Evolutionary conservation across 2,329 filamentous ascomycete genomes (phyloP).

Genomic region (Sarocladium oryzae): DNA sequence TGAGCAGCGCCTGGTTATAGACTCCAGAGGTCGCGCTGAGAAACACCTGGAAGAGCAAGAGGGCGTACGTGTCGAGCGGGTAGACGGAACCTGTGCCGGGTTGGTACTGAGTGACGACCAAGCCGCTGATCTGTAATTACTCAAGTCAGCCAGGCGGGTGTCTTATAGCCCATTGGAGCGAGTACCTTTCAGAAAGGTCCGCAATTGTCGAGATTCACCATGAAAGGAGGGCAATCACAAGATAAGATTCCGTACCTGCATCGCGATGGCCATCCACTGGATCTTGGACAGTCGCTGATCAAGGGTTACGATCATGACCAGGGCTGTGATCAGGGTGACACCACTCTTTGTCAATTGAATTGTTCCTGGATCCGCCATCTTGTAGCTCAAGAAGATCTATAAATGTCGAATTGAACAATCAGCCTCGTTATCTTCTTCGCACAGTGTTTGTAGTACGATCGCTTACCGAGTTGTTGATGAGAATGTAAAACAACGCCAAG

Average conservation of each 20-base stretch:
- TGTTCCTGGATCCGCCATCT: conserved; percentile 25
- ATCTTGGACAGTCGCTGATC: conserved; percentile 20
- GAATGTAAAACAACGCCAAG: conserved; percentile 25
- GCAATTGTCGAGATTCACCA: no score
- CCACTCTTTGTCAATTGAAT: conserved; percentile 25
- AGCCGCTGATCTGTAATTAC: conserved; percentile 21
- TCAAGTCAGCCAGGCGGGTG: no score
- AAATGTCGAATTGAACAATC: no score
- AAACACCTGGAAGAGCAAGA: conserved; percentile 25
- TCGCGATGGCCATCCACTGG: conserved; percentile 25
- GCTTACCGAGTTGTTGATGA: conserved; percentile 24
- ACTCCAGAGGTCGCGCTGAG: conserved; percentile 25
- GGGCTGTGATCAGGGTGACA: conserved; percentile 24
- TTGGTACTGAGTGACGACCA: conserved; percentile 24
- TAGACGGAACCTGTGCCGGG: conserved; percentile 22
- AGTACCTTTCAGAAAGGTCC: no score
- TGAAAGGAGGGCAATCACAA: no score
- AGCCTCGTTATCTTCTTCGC: no score
- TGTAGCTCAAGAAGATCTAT: conserved; percentile 23
- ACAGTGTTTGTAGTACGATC: no score
- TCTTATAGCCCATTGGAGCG: no score
- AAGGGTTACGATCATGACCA: conserved; percentile 23
- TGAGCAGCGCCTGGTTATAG: conserved; percentile 27
- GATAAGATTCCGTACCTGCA: conserved; percentile 16
- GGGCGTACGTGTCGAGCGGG: conserved; percentile 21